These are phyloP conservation scores for Lithocarpus polystachyus DNA, from an alignment of 306 rosid genomes.

Conservation along the genomic window DNA sequence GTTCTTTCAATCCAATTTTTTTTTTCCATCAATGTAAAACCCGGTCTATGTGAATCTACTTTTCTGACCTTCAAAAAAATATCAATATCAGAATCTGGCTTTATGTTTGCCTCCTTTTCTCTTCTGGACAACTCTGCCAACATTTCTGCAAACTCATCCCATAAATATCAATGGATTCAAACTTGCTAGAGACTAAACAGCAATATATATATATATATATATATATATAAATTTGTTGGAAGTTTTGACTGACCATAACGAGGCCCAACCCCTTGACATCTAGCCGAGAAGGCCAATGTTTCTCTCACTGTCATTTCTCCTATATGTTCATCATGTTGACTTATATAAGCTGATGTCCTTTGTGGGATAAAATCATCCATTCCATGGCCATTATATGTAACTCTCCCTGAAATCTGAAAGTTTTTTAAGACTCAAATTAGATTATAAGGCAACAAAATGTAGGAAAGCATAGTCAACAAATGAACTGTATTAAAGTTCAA, in stretches of 20 bases:
- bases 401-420: constrained; percentile 58
- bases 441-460: too few relatives aligned
- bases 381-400: constrained; percentile 60
- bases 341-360: constrained; percentile 74
- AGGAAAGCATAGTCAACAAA: too few relatives aligned
- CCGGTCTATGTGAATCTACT: too few relatives aligned
- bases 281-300: constrained; percentile 82
- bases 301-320: constrained; percentile 96
- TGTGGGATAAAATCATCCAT: constrained; percentile 84
- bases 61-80: constrained; percentile 74
- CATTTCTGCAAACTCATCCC: constrained; percentile 45
- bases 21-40: too few relatives aligned
- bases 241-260: constrained; percentile 34
- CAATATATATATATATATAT: not conserved
- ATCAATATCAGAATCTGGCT: constrained; percentile 87
- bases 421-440: too few relatives aligned
- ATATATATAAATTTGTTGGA: not conserved
- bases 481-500: too few relatives aligned
- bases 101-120: constrained; percentile 75
- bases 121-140: constrained; percentile 73
- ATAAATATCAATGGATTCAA: not conserved
- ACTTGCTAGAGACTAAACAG: not conserved
- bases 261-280: constrained; percentile 85
- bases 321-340: constrained; percentile 80
- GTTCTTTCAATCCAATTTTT: too few relatives aligned